phyloP scores from a whole-genome alignment of 2,329 filamentous ascomycete genomes.

The Fusarium annulatum region DNA sequence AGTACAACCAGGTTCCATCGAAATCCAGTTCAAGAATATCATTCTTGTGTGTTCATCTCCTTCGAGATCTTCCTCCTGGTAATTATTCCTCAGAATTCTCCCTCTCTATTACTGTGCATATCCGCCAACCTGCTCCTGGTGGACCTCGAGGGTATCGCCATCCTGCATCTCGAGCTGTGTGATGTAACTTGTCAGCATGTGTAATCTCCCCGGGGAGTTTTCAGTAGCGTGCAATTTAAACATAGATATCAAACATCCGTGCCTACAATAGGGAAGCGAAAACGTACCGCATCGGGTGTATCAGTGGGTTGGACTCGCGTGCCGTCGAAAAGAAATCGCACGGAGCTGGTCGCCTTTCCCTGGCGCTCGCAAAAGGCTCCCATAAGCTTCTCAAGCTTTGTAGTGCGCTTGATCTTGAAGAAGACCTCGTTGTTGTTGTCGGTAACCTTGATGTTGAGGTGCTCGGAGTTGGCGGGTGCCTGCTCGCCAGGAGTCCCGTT shows the following conservation, averaged over 20 bases:
- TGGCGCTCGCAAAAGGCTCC: conserved; percentile 96
- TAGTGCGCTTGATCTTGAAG: conserved; percentile 99
- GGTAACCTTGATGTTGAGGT: conserved; percentile 99
- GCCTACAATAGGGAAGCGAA: conserved; percentile 2
- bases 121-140: conserved; percentile 97
- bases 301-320: conserved; percentile 89
- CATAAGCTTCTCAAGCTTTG: conserved; percentile 97
- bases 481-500: conserved; percentile 62
- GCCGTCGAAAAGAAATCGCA: conserved; percentile 97
- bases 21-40: conserved; percentile 31
- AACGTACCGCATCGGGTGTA: conserved; percentile 88
- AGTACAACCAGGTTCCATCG: conserved; percentile 19
- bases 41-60: conserved; percentile 13
- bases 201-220: not conserved
- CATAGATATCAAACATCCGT: not conserved
- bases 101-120: conserved; percentile 36
- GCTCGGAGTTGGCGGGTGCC: conserved; percentile 71
- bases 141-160: conserved; percentile 94
- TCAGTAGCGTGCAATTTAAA: not conserved
- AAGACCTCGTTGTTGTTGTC: conserved; percentile 99
- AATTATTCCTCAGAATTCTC: not conserved
- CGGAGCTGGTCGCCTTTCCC: conserved; percentile 84
- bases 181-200: conserved; percentile 19
- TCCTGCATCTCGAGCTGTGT: conserved; percentile 93
- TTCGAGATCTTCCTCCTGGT: not conserved